These are phyloP conservation scores for Saccharomyces hybrid DNA, from an alignment of 1,139 yeast genomes.

Conservation along the genomic window DNA sequence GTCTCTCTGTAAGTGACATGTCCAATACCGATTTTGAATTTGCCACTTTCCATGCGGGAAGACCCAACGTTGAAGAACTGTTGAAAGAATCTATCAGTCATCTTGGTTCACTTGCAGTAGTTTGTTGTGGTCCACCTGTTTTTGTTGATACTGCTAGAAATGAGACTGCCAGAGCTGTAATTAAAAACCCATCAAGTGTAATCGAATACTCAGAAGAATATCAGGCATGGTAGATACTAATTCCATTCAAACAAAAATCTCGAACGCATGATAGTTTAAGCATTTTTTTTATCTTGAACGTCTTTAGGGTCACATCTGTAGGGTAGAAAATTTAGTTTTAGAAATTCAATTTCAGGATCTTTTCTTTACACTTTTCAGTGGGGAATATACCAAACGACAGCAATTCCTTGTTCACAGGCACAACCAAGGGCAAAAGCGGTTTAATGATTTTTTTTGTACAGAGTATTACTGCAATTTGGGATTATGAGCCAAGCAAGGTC, in stretches of 20 bases:
- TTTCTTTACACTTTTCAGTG: too few species aligned
- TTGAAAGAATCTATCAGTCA: constrained; percentile 22
- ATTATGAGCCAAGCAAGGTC: too few species aligned
- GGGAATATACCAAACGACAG: too few species aligned
- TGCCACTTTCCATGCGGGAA: constrained; percentile 33
- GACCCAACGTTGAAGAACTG: constrained; percentile 40
- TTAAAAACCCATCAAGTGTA: constrained; percentile 10
- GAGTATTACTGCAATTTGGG: too few species aligned
- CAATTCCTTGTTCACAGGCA: too few species aligned
- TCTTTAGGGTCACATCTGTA: too few species aligned
- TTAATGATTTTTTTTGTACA: too few species aligned
- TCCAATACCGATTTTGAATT: background rate
- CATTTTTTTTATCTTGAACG: too few species aligned
- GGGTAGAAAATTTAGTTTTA: too few species aligned
- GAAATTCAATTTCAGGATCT: too few species aligned
- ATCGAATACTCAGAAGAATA: constrained; percentile 25
- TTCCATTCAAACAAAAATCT: background rate
- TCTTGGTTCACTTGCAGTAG: constrained; percentile 35
- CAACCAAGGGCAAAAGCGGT: too few species aligned
- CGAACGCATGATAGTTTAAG: too few species aligned
- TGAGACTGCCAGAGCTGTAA: constrained; percentile 26
- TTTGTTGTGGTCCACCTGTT: constrained; percentile 46
- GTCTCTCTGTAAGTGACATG: background rate
- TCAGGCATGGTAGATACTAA: constrained; percentile 19
- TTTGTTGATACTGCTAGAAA: constrained; percentile 47